Percentiles rank a stretch among this genome's conserved stretches.
phyloP scores from a whole-genome alignment of 495 filamentous ascomycete species.

The Podospora bellae-mahoneyi region DNA sequence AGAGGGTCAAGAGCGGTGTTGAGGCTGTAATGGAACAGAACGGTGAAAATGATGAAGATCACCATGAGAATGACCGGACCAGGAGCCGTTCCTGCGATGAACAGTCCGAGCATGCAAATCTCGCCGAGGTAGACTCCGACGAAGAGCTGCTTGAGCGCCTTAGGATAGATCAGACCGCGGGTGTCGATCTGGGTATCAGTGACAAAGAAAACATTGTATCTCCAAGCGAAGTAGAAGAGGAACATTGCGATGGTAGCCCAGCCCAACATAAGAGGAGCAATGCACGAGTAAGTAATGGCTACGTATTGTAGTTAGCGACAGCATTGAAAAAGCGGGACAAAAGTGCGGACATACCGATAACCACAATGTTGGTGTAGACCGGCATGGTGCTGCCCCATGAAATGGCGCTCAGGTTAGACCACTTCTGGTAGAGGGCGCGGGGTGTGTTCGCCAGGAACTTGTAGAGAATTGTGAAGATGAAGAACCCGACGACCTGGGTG shows the following conservation, averaged over 20 bases:
- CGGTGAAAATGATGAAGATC: constrained; percentile 71
- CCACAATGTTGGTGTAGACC: constrained; percentile 75
- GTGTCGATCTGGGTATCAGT: constrained; percentile 83
- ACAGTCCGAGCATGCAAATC: constrained; percentile 85
- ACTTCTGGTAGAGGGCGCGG: constrained; percentile 57
- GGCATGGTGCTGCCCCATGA: constrained; percentile 91
- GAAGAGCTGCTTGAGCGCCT: constrained; percentile 87
- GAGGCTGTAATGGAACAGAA: constrained; percentile 79
- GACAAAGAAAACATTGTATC: constrained; percentile 93
- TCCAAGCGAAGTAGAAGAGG: constrained; percentile 89
- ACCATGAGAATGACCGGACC: constrained; percentile 85
- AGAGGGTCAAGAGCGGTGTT: constrained; percentile 76
- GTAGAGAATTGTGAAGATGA: constrained; percentile 75
- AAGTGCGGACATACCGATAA: constrained; percentile 60
- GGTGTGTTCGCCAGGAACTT: constrained; percentile 57
- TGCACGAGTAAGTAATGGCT: constrained; percentile 84
- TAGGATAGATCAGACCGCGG: constrained; percentile 81
- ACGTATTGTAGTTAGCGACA: constrained; percentile 3
- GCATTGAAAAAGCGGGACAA: not conserved
- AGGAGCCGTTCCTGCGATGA: constrained; percentile 65
- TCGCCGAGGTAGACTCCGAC: constrained; percentile 83
- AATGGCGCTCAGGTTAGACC: constrained; percentile 58
- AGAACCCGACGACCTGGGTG: constrained; percentile 72
- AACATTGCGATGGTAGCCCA: constrained; percentile 81
- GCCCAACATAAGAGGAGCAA: constrained; percentile 84